Evolutionary conservation across 768 basidiomycete species (phyloP).

Genomic region (Boletus speciosus): DNA sequence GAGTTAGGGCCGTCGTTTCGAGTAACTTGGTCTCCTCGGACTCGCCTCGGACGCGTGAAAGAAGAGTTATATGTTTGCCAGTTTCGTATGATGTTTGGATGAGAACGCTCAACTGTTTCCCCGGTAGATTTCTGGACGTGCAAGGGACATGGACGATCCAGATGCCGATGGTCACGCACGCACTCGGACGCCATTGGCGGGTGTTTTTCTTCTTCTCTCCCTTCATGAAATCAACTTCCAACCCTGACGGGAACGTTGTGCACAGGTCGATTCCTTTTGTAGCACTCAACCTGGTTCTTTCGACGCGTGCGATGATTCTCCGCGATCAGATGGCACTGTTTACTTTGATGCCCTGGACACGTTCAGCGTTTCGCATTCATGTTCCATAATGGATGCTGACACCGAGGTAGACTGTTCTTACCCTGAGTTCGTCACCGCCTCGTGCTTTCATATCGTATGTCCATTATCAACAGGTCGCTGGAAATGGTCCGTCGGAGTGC

Average conservation of each 20-base stretch:
- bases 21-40: slow-evolving; percentile 10
- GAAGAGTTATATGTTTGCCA: slow-evolving; percentile 19
- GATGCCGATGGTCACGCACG: neutral
- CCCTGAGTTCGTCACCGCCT: neutral
- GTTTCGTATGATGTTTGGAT: neutral
- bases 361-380: slow-evolving; percentile 3
- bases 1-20: slow-evolving; percentile 7
- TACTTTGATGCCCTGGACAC: slow-evolving; percentile 26
- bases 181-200: neutral
- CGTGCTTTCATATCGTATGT: neutral
- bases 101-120: neutral
- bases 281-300: neutral
- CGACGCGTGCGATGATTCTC: neutral
- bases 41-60: slow-evolving; percentile 12
- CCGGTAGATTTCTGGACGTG: slow-evolving; percentile 8
- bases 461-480: slow-evolving; percentile 5
- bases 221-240: neutral
- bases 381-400: slow-evolving; percentile 3
- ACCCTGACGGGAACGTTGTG: slow-evolving; percentile 9
- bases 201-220: neutral
- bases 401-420: slow-evolving; percentile 6
- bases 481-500: slow-evolving; percentile 6
- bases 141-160: neutral
- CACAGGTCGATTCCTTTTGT: slow-evolving; percentile 6
- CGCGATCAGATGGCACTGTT: slow-evolving; percentile 16